Conservation (phyloP, 345 rosid genomes). For the Syzygium oleosum region DNA sequence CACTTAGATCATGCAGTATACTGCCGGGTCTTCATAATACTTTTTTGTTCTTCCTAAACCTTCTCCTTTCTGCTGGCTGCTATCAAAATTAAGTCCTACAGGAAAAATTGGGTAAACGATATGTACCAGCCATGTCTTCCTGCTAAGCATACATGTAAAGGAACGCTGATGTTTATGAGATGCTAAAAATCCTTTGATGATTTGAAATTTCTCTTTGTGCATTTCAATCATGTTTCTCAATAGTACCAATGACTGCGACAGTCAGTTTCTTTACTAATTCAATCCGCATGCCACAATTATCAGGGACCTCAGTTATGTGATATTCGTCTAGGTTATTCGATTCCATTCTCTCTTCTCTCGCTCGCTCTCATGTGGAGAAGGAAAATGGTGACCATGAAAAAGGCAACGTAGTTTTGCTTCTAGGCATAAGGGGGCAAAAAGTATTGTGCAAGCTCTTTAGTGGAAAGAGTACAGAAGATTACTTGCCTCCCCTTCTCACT, state of each 20-base stretch:
- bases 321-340: background rate
- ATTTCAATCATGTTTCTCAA: background rate
- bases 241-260: background rate
- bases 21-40: background rate
- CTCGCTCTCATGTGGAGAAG: background rate
- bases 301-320: background rate
- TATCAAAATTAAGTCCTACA: background rate
- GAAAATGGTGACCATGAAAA: background rate
- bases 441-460: background rate
- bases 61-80: background rate
- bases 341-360: background rate
- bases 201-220: background rate
- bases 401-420: background rate
- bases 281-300: background rate
- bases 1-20: background rate
- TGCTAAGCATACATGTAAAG: background rate
- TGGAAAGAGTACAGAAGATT: background rate
- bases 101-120: background rate
- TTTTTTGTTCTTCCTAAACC: background rate
- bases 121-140: background rate
- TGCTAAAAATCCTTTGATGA: background rate
- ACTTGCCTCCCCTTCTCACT: background rate
- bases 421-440: background rate
- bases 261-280: background rate
- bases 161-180: background rate